Percentiles rank a stretch among this genome's conserved stretches.
Conservation (phyloP, 2,329 filamentous ascomycete species). For the Apiospora pterosperma region DNA sequence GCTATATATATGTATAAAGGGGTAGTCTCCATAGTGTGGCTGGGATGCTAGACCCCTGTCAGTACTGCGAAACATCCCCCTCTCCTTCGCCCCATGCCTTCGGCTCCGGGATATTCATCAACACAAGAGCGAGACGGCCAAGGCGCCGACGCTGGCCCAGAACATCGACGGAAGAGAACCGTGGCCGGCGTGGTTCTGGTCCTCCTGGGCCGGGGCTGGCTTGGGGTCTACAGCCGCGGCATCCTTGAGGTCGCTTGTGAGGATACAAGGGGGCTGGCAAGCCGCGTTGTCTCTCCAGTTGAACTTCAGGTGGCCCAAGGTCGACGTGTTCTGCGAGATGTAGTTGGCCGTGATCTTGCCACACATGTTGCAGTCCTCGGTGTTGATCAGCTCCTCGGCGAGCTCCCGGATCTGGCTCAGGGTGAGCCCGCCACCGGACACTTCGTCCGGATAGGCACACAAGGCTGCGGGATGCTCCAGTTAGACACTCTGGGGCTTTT, state of each 20-base stretch:
- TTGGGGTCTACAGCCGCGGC: not conserved
- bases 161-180: not conserved
- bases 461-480: not conserved
- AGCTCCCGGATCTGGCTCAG: not conserved
- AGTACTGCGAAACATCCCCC: too few species aligned
- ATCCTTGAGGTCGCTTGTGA: not conserved
- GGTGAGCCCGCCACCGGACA: not conserved
- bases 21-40: too few species aligned
- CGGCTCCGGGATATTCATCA: too few species aligned
- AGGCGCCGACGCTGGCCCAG: not conserved
- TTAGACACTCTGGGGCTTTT: not conserved
- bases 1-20: too few species aligned
- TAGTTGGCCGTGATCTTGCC: not conserved
- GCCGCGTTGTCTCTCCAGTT: not conserved
- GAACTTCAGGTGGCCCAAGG: not conserved
- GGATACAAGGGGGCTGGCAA: not conserved
- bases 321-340: not conserved
- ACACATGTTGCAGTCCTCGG: not conserved
- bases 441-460: not conserved
- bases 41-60: too few species aligned
- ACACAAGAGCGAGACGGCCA: not conserved
- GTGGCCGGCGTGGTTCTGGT: not conserved
- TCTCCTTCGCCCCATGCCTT: too few species aligned
- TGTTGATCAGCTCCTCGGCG: not conserved
- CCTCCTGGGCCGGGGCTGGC: not conserved